A percentile compares a stretch with the other conserved stretches of the same genome.
Conservation (phyloP, 352 stramenopile species). For the Aphanomyces invadans region DNA sequence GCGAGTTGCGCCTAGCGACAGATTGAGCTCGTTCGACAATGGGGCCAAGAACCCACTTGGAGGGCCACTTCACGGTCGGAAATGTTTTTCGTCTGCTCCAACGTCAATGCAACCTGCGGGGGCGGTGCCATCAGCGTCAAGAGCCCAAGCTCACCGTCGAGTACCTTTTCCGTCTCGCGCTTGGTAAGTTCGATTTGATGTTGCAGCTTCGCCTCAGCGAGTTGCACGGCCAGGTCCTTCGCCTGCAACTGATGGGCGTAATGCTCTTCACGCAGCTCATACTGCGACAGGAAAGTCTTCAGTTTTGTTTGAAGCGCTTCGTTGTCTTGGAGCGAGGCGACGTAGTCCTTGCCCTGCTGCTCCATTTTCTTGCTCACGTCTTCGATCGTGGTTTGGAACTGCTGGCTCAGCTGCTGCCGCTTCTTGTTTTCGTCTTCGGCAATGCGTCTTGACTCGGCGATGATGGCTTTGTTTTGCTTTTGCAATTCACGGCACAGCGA, state of each 20-base stretch:
- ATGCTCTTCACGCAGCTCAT: constrained; percentile 69
- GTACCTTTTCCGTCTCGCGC: constrained; percentile 50
- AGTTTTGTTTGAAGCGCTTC: constrained; percentile 80
- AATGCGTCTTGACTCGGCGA: constrained; percentile 71
- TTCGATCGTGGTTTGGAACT: constrained; percentile 84
- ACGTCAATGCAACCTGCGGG: constrained; percentile 44
- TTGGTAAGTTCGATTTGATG: constrained; percentile 69
- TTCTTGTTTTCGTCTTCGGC: constrained; percentile 79
- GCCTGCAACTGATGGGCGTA: constrained; percentile 77
- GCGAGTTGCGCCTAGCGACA: constrained; percentile 47
- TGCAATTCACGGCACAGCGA: constrained; percentile 78
- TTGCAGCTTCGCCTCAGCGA: constrained; percentile 72
- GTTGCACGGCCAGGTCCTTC: constrained; percentile 71
- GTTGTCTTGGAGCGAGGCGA: constrained; percentile 77
- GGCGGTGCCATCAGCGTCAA: not conserved
- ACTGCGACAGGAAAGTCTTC: constrained; percentile 75
- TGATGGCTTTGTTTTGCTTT: constrained; percentile 84
- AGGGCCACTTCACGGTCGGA: constrained; percentile 64
- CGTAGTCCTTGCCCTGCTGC: constrained; percentile 75
- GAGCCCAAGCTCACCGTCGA: not conserved
- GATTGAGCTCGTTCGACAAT: too few relatives aligned
- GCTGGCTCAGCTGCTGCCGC: constrained; percentile 55
- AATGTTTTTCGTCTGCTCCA: constrained; percentile 78
- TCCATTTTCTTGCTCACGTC: constrained; percentile 87
- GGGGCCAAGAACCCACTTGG: too few relatives aligned